Evolutionary conservation across 208 protist genomes (phyloP), one percentile per base, ranked within the genome.

Genomic region (Leishmania aethiopica): DNA sequence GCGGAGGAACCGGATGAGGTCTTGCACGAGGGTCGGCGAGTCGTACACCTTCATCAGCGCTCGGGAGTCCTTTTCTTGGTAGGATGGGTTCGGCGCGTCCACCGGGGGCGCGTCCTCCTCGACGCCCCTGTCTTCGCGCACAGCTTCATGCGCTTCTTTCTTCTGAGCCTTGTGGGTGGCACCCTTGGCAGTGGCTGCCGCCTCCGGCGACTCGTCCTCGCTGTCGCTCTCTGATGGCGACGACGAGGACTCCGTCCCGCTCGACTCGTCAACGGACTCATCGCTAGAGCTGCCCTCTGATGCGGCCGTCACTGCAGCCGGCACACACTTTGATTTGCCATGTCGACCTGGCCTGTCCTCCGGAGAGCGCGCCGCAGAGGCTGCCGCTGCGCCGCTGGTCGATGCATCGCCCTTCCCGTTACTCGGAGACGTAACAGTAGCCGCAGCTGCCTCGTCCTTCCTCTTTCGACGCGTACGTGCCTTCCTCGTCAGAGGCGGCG

Each of bases 41-140:
- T 98, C 96, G 89, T 98, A 98, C 8, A 98, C 89, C 66, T 87
- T 88, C 88, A 96, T 96, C 17, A 98, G 89, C 74, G 97, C 94
- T 25, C 88, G 71, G 5, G 85, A 75, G 70, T 95, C 89, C 51
- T 90, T 84, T 67, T 93, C 74, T 76, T 87, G 66, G 55, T 85
- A 84, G 15, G 40, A 85, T 19, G 77, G 75, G 60, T 81, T 77
- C 37, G 82, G 83, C 45, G 76, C 78, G 7, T 71, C 53, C 32
- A 81, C 69, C 35, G 75, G 86, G 75, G 74, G 66, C 47, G 25
- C 45, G 45, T 75, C 62, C 25, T 40, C 67, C 10, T 66, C 79
- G 49, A 47, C 2, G 32, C 11, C 77, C 42, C 62, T 70, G 35
- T 45, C 57, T 11, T 13, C 19, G 11, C 60, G 55, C 10, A 25